Evolutionary conservation across 1,139 yeast species (phyloP), one percentile per base, ranked within the genome.

Genomic region (Diutina mesorugosa): DNA sequence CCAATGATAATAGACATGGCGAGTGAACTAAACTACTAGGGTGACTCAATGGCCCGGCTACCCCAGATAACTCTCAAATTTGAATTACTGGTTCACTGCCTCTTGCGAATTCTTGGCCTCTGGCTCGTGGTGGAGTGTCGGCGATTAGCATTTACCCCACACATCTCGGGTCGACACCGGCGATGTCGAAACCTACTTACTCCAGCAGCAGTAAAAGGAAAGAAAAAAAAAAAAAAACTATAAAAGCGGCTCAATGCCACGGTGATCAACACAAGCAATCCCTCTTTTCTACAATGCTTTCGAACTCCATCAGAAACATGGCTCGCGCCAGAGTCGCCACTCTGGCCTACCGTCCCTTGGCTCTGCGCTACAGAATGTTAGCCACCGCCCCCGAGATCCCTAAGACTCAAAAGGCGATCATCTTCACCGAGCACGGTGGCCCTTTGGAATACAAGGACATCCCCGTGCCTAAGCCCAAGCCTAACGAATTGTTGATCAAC

Each of bases 401-500:
- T 41, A 47, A 57, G 51, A 59, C 61, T 21, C 63, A 61, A 54
- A 60, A 61, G 55, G 63, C 63, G 6, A 57, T 61, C 41, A 59
- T 61, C 54, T 60, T 61, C 48, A 61, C 60, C 47, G 59, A 58
- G 52, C 58, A 59, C 59, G 61, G 61, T 46, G 63, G 63, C 16
- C 61, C 61, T 16, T 60, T 61, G 60, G 60, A 59, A 50, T 61
- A 61, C 59, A 60, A 57, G 59, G 61, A 59, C 47, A 60, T 61
- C 53, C 57, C 60, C 16, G 63, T 61, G 10, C 63, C 63, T 9
- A 51, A 47, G 55, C 63, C 63, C 16, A 59, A 59, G 57, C 59
- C 59, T 46, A 61, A 58, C 55, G 63, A 61, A 55, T 55, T 61
- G 55, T 60, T 61, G 61, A 59, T 61, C 58, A 60, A 61, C 55